A percentile compares a stretch with the other conserved stretches of the same genome.
Evolutionary conservation across 2,329 filamentous ascomycete genomes (phyloP).

Genomic region (Stachybotrys chlorohalonatus): DNA sequence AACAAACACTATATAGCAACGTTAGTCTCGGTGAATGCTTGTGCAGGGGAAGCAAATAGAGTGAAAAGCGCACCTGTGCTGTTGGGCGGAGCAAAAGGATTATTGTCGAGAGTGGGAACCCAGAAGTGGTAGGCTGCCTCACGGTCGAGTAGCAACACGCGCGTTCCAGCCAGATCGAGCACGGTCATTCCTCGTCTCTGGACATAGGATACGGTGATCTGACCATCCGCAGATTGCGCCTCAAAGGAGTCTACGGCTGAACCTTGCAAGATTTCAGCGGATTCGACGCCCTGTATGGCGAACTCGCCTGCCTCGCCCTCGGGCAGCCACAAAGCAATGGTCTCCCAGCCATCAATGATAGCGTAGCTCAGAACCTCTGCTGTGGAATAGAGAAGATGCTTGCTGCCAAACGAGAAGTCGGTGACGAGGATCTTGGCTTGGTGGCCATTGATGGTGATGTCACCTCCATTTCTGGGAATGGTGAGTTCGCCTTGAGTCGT

Average conservation of each 20-base stretch:
- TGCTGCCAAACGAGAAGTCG: conserved; percentile 45
- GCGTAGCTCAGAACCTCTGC: conserved; percentile 45
- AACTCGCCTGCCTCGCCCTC: conserved; percentile 47
- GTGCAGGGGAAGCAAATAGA: fast-evolving
- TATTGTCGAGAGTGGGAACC: conserved; percentile 37
- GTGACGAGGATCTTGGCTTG: conserved; percentile 54
- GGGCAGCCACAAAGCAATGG: conserved; percentile 44
- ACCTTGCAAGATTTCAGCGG: conserved; percentile 10
- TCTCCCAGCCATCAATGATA: conserved; percentile 33
- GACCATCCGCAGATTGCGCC: conserved; percentile 28
- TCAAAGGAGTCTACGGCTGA: conserved; percentile 27
- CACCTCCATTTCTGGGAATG: conserved; percentile 39
- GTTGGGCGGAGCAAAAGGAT: conserved; percentile 34
- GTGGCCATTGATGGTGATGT: conserved; percentile 47
- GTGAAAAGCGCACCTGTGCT: conserved; percentile 28
- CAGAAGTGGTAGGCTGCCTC: conserved; percentile 47
- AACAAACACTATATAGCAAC: conserved; percentile 29
- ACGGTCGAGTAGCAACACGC: conserved; percentile 44
- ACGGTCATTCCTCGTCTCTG: conserved; percentile 38
- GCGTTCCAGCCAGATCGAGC: conserved; percentile 33
- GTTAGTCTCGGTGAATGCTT: neutral
- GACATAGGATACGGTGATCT: conserved; percentile 36
- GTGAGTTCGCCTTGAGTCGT: conserved; percentile 46
- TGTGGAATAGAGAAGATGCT: conserved; percentile 44
- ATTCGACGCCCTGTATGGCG: conserved; percentile 27